These are phyloP conservation scores for Phytophthora hibernalis DNA, from an alignment of 352 stramenopile genomes.

Conservation along the genomic window DNA sequence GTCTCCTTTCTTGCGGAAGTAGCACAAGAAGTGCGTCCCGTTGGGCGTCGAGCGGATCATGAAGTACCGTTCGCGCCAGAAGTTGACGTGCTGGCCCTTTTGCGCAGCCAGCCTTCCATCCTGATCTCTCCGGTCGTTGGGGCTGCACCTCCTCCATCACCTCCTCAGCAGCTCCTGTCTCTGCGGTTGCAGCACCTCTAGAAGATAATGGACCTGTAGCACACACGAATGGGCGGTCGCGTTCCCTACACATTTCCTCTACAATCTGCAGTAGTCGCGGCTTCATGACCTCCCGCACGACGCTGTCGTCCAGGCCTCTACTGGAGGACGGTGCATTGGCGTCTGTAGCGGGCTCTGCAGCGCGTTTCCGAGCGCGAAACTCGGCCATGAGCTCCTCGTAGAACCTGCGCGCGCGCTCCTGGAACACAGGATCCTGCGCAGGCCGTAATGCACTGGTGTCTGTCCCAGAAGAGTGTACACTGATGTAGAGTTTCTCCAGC, in stretches of 20 bases:
- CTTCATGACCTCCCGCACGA: slow-evolving; percentile 79
- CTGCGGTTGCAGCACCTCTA: slow-evolving; percentile 15
- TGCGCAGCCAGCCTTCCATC: slow-evolving; percentile 88
- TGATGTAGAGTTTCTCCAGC: slow-evolving; percentile 84
- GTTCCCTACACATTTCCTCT: slow-evolving; percentile 77
- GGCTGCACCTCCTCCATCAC: slow-evolving; percentile 18
- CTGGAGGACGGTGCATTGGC: slow-evolving; percentile 25
- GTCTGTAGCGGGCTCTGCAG: slow-evolving; percentile 29
- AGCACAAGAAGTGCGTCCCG: slow-evolving; percentile 83
- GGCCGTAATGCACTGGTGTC: slow-evolving; percentile 25
- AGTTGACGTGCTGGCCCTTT: slow-evolving; percentile 89
- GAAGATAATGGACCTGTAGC: slow-evolving; percentile 1
- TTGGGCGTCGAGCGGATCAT: slow-evolving; percentile 88
- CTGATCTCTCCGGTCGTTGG: slow-evolving; percentile 69
- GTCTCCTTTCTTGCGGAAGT: slow-evolving; percentile 87
- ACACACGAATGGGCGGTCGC: slow-evolving; percentile 49
- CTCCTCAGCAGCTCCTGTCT: slow-evolving; percentile 6
- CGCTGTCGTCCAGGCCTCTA: slow-evolving; percentile 55
- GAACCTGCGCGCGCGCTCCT: slow-evolving; percentile 56
- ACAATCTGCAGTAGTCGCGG: slow-evolving; percentile 78
- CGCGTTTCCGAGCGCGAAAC: slow-evolving; percentile 42
- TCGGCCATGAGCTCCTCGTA: slow-evolving; percentile 70
- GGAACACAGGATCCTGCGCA: slow-evolving; percentile 55
- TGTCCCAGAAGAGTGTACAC: slow-evolving; percentile 54
- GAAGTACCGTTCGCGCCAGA: slow-evolving; percentile 89